These are phyloP conservation scores for Chaetomium globosum DNA, from an alignment of 2,329 filamentous ascomycete species.

Conservation along the genomic window DNA sequence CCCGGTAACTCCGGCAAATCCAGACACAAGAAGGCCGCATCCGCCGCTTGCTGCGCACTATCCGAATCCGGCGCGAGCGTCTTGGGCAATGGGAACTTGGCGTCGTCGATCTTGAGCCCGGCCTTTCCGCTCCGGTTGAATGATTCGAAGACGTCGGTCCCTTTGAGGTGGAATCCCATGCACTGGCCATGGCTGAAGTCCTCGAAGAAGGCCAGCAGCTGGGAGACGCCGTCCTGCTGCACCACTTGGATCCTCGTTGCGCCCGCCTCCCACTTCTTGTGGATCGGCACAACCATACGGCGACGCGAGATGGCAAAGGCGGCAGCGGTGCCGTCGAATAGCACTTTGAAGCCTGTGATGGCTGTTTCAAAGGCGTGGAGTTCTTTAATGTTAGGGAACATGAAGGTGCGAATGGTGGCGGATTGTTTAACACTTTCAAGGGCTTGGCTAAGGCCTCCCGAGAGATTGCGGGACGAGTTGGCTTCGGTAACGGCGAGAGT, in stretches of 20 bases:
- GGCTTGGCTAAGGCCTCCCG: conserved; percentile 65
- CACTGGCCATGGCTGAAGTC: conserved; percentile 84
- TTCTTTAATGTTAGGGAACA: conserved; percentile 66
- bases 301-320: conserved; percentile 81
- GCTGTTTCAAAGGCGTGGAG: conserved; percentile 78
- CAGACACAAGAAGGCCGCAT: conserved; percentile 76
- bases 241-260: conserved; percentile 79
- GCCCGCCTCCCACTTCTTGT: conserved; percentile 92
- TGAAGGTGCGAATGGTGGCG: conserved; percentile 71
- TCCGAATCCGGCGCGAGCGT: conserved; percentile 43
- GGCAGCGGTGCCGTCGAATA: conserved; percentile 71
- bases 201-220: conserved; percentile 84
- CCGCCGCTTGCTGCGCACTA: conserved; percentile 54
- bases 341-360: conserved; percentile 76
- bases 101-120: conserved; percentile 79
- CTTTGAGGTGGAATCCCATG: conserved; percentile 85
- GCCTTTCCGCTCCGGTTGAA: conserved; percentile 64
- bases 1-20: conserved; percentile 87
- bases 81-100: conserved; percentile 83
- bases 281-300: conserved; percentile 86
- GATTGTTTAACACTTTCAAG: conserved; percentile 60
- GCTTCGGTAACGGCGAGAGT: conserved; percentile 74
- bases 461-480: conserved; percentile 62
- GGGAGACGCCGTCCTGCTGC: conserved; percentile 71
- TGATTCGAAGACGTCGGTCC: conserved; percentile 79